Conservation (phyloP, 495 filamentous ascomycete genomes). For the Penicillium flavigenum region DNA sequence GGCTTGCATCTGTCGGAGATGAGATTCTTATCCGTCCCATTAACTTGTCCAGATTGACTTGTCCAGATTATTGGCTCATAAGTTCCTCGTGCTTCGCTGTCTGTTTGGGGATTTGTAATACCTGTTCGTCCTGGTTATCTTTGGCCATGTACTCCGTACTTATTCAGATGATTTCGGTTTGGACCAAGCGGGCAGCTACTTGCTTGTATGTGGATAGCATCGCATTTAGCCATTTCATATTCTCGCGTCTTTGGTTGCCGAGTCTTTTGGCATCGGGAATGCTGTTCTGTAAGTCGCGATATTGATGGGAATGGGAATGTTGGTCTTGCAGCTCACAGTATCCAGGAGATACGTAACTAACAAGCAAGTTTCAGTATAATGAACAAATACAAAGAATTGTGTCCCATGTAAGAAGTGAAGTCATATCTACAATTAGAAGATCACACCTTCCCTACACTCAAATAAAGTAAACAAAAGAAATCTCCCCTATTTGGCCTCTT, state of each 20-base stretch:
- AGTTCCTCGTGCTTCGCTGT: background rate
- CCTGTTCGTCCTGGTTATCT: background rate
- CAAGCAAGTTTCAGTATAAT: too few species aligned
- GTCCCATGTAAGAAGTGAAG: too few species aligned
- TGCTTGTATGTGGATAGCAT: background rate
- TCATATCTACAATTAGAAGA: too few species aligned
- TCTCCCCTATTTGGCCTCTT: too few species aligned
- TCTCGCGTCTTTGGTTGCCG: background rate
- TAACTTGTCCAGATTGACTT: background rate
- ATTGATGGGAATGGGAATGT: background rate
- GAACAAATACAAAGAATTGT: too few species aligned
- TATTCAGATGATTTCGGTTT: background rate
- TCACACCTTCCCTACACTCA: too few species aligned
- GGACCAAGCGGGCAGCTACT: background rate
- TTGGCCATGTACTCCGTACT: background rate
- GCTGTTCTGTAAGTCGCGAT: background rate
- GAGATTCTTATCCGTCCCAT: background rate
- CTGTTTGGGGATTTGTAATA: background rate
- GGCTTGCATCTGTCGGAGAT: conserved; percentile 4
- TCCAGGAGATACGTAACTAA: too few species aligned
- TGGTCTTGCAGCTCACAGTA: background rate
- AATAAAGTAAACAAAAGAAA: too few species aligned
- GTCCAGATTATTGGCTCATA: background rate
- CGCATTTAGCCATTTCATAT: background rate
- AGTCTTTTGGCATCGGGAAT: background rate